Conservation (phyloP, 2,329 filamentous ascomycete species). For the Gliomastix tumulicola region DNA sequence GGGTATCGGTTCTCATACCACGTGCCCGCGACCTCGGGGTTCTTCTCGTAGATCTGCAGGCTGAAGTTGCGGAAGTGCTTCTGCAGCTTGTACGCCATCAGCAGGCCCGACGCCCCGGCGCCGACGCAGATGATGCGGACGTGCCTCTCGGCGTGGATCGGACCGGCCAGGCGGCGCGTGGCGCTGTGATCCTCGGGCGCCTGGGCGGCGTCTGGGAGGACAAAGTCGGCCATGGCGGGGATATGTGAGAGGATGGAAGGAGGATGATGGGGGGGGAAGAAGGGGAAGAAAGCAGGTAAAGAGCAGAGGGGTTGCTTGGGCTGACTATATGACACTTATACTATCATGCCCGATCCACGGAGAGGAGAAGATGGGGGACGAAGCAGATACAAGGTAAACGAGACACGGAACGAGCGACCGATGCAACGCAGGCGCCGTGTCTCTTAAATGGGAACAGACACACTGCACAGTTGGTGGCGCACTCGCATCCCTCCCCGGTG, state of each 20-base stretch:
- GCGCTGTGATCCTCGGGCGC: conserved; percentile 9
- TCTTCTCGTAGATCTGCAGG: conserved; percentile 30
- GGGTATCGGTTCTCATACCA: conserved; percentile 44
- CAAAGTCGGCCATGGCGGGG: conserved; percentile 7
- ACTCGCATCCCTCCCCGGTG: too few species aligned
- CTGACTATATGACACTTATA: too few species aligned
- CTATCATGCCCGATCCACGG: too few species aligned
- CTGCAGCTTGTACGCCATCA: conserved; percentile 20
- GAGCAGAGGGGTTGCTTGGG: conserved; percentile 1
- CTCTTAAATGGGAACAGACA: too few species aligned
- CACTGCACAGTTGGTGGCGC: too few species aligned
- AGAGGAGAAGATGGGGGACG: too few species aligned
- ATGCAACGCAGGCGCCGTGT: too few species aligned
- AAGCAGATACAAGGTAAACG: too few species aligned
- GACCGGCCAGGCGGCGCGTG: conserved; percentile 8
- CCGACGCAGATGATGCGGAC: conserved; percentile 16
- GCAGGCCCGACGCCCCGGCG: conserved; percentile 18
- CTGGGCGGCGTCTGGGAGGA: conserved; percentile 5
- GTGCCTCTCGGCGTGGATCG: conserved; percentile 12
- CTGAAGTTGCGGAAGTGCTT: conserved; percentile 48
- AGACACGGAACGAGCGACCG: too few species aligned
- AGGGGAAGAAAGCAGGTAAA: too few species aligned
- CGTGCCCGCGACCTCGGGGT: conserved; percentile 38
- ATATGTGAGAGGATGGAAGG: background rate
- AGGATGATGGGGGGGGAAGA: background rate